phyloP scores from a whole-genome alignment of 2,329 filamentous ascomycete species.

The Ophiostoma sp. region DNA sequence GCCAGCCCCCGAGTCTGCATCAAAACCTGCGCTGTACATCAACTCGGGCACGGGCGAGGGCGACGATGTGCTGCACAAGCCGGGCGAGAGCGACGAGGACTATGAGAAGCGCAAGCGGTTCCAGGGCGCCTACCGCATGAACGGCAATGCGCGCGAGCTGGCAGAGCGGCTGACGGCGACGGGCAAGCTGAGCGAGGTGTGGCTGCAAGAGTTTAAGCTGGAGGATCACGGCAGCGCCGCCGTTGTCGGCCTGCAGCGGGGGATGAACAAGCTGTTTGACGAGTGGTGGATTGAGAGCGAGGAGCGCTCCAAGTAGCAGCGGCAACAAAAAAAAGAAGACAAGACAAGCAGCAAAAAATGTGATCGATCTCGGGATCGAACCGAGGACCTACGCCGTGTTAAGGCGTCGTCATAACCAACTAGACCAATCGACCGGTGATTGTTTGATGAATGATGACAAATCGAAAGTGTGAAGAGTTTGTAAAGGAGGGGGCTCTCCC shows the following conservation, averaged over 20 bases:
- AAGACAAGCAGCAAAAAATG: background rate
- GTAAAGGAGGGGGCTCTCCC: background rate
- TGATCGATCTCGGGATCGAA: conserved; percentile 16
- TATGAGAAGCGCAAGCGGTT: conserved; percentile 15
- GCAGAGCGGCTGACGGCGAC: conserved; percentile 12
- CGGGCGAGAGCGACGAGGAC: conserved; percentile 20
- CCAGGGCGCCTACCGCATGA: conserved; percentile 6
- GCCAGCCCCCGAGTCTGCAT: background rate
- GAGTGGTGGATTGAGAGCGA: conserved; percentile 20
- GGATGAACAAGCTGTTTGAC: conserved; percentile 19
- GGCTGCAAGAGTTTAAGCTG: conserved; percentile 20
- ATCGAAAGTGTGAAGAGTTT: background rate
- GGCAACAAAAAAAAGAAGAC: background rate
- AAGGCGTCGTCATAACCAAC: conserved; percentile 11
- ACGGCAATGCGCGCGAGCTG: conserved; percentile 17
- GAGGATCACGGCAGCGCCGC: conserved; percentile 24
- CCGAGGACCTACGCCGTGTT: conserved; percentile 18
- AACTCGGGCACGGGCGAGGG: conserved; percentile 22
- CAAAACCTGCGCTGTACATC: conserved; percentile 19
- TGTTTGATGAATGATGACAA: background rate
- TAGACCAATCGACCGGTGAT: conserved; percentile 8
- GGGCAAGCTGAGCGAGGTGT: conserved; percentile 14
- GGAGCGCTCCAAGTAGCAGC: background rate
- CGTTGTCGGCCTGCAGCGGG: conserved; percentile 20
- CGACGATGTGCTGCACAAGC: conserved; percentile 11